phyloP scores from a whole-genome alignment of 140 eudicot species.

The Oenanthe javanica region DNA sequence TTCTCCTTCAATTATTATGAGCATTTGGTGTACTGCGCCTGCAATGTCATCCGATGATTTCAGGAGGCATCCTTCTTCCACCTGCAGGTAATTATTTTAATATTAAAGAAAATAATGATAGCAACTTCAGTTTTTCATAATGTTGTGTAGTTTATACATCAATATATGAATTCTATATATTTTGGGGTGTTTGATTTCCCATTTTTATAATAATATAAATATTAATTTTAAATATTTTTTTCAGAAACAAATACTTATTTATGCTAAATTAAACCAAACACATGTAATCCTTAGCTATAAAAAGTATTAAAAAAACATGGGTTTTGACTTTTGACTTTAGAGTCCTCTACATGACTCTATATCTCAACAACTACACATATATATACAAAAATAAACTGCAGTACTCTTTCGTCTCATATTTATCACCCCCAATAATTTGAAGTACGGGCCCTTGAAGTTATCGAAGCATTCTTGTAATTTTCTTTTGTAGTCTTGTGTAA shows the following conservation, averaged over 20 bases:
- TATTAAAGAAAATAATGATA: not conserved
- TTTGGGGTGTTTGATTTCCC: no score
- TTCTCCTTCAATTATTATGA: constrained; percentile 41
- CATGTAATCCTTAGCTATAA: no score
- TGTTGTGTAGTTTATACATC: not conserved
- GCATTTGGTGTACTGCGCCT: constrained; percentile 57
- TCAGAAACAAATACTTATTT: no score
- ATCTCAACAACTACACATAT: constrained; percentile 5
- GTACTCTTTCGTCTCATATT: constrained; percentile 1
- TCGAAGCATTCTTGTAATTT: constrained; percentile 3
- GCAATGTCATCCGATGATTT: constrained; percentile 65
- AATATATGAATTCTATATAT: no score
- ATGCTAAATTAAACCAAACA: no score
- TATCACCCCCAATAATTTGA: constrained; percentile 3
- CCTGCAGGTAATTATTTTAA: constrained; percentile 27
- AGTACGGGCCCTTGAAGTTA: constrained; percentile 9
- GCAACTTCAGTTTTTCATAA: not conserved
- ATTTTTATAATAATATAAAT: no score
- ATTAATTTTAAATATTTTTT: no score
- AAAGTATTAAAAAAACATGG: not conserved
- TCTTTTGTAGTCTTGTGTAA: not conserved
- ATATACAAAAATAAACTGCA: not conserved
- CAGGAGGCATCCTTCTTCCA: constrained; percentile 69
- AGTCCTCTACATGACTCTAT: not conserved
- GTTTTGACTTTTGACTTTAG: not conserved